Percentiles rank a stretch among this genome's conserved stretches.
Conservation (phyloP, 495 filamentous ascomycete species). For the Penicillium egyptiacum region DNA sequence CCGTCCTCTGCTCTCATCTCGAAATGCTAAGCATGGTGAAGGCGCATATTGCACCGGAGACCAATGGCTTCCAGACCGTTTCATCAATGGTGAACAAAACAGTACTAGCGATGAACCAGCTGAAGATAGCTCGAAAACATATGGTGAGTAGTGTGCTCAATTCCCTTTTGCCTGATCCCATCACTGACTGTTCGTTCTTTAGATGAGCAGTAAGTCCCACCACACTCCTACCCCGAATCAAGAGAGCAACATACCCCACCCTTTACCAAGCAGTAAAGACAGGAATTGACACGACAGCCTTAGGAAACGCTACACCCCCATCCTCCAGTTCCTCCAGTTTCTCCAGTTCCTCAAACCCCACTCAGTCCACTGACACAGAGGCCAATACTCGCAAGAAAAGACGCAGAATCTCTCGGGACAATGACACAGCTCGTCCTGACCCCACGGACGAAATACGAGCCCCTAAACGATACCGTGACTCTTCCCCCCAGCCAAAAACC, state of each 20-base stretch:
- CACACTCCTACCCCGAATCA: not conserved
- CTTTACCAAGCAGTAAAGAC: not conserved
- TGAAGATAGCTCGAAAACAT: slow-evolving; percentile 33
- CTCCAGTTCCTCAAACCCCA: slow-evolving; percentile 2
- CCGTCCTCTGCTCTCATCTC: slow-evolving; percentile 37
- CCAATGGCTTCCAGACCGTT: slow-evolving; percentile 29
- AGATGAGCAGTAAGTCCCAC: slow-evolving; percentile 27
- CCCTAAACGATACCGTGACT: slow-evolving; percentile 28
- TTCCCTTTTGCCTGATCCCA: not conserved
- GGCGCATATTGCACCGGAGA: slow-evolving; percentile 21
- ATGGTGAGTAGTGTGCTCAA: slow-evolving; percentile 29
- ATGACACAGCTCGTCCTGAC: not conserved
- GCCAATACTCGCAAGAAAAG: slow-evolving; percentile 11
- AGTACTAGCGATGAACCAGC: slow-evolving; percentile 37
- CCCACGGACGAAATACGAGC: slow-evolving; percentile 9
- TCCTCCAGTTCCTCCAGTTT: not conserved
- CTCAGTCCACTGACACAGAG: slow-evolving; percentile 2
- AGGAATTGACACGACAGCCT: not conserved
- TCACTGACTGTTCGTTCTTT: slow-evolving; percentile 5
- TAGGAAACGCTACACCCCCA: not conserved
- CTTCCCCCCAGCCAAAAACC: slow-evolving; percentile 15
- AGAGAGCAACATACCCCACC: not conserved
- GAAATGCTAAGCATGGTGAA: slow-evolving; percentile 35
- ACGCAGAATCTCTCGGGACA: slow-evolving; percentile 7
- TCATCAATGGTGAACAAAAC: slow-evolving; percentile 42